These are phyloP conservation scores for Piper betle DNA, from an alignment of 164 flowering plant genomes.

Conservation along the genomic window DNA sequence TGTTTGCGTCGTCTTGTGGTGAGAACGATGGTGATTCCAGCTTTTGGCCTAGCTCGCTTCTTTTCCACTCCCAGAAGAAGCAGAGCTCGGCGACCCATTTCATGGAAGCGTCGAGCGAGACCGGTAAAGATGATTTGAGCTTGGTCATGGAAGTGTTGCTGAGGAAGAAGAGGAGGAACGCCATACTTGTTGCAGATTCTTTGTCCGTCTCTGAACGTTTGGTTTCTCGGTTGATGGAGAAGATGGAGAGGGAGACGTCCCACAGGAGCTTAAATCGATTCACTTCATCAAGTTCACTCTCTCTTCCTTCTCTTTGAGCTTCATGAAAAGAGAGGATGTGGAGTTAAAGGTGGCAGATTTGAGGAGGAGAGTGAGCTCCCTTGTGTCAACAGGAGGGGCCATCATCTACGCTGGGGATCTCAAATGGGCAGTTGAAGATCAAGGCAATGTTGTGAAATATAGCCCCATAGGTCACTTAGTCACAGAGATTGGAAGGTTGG, in stretches of 20 bases:
- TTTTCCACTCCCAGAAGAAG: constrained; percentile 34
- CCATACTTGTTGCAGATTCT: constrained; percentile 59
- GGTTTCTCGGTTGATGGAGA: constrained; percentile 45
- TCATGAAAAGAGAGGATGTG: constrained; percentile 71
- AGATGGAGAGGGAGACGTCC: constrained; percentile 58
- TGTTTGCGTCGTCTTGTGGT: constrained; percentile 31
- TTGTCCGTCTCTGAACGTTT: constrained; percentile 32
- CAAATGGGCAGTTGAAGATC: constrained; percentile 59
- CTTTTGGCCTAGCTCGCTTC: constrained; percentile 47
- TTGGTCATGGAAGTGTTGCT: constrained; percentile 47
- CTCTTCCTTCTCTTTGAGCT: constrained; percentile 37
- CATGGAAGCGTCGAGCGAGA: constrained; percentile 11
- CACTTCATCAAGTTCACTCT: constrained; percentile 47
- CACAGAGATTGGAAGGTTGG: constrained; percentile 42
- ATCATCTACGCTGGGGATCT: constrained; percentile 65
- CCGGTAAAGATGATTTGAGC: constrained; percentile 35
- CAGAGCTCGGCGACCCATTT: constrained; percentile 4
- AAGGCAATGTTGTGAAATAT: constrained; percentile 14
- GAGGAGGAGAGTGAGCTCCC: constrained; percentile 41
- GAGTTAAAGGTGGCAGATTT: constrained; percentile 41
- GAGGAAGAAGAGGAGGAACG: constrained; percentile 46
- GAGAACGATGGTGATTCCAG: constrained; percentile 11
- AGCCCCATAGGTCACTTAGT: constrained; percentile 50
- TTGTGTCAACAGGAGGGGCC: constrained; percentile 38
- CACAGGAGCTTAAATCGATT: constrained; percentile 42